These are phyloP conservation scores for Biscutella laevigata DNA, from an alignment of 441 rosid genomes.

Conservation along the genomic window DNA sequence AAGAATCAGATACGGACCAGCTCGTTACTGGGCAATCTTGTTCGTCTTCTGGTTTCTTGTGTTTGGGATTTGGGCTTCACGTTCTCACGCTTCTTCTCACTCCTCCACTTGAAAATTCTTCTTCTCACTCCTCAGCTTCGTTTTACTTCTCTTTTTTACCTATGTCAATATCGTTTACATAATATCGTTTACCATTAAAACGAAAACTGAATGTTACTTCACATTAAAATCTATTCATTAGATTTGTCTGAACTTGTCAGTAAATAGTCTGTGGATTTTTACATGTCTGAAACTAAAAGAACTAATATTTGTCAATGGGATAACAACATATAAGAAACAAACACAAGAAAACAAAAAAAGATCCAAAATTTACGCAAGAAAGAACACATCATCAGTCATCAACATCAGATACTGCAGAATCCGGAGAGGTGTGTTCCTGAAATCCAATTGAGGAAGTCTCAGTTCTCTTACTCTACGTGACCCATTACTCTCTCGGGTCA, in stretches of 20 bases:
- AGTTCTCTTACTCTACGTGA: slow-evolving; percentile 53
- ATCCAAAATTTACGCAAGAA: slow-evolving; percentile 32
- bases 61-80: slow-evolving; percentile 93
- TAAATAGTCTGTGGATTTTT: no score
- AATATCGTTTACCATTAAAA: no score
- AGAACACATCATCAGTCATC: slow-evolving; percentile 63
- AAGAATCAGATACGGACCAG: slow-evolving; percentile 88
- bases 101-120: slow-evolving; percentile 16
- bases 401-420: slow-evolving; percentile 57
- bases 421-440: slow-evolving; percentile 53
- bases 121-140: background rate
- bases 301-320: background rate
- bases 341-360: background rate
- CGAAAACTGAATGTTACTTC: background rate
- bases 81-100: slow-evolving; percentile 31
- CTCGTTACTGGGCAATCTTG: slow-evolving; percentile 91
- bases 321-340: background rate
- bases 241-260: no score
- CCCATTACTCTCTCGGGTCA: slow-evolving; percentile 33
- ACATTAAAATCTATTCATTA: background rate
- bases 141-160: slow-evolving; percentile 1
- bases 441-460: slow-evolving; percentile 56
- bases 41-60: slow-evolving; percentile 96
- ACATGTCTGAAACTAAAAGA: slow-evolving; percentile 4
- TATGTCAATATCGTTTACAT: slow-evolving; percentile 17